Percentiles rank a stretch among this genome's conserved stretches.
These are phyloP conservation scores for Rostrohypoxylon terebratum DNA, from an alignment of 495 filamentous ascomycete genomes.

Conservation along the genomic window DNA sequence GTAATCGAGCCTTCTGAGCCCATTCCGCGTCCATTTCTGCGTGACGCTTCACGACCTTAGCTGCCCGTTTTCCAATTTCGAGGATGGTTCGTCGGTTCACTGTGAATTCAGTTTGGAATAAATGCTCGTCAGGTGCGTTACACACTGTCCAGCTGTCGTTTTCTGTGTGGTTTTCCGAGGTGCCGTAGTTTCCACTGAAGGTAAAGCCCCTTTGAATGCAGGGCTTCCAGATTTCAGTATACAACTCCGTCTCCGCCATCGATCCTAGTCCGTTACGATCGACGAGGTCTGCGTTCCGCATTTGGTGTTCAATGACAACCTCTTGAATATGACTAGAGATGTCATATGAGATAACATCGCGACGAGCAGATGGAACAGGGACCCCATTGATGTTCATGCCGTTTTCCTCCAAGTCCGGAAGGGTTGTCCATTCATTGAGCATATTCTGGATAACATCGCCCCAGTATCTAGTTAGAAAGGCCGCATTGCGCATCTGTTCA, in stretches of 20 bases:
- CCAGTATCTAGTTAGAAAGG: conserved; percentile 50
- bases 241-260: conserved; percentile 36
- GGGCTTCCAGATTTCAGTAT: conserved; percentile 47
- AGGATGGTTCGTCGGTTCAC: conserved; percentile 45
- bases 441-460: conserved; percentile 44
- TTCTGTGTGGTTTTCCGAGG: neutral
- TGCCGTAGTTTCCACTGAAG: neutral
- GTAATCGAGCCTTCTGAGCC: conserved; percentile 18
- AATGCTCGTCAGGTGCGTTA: conserved; percentile 44
- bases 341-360: conserved; percentile 49
- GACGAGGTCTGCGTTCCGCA: conserved; percentile 45
- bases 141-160: conserved; percentile 32
- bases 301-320: conserved; percentile 51
- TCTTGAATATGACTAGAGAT: conserved; percentile 45
- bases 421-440: conserved; percentile 46
- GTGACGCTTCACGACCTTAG: conserved; percentile 40
- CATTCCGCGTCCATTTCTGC: conserved; percentile 36
- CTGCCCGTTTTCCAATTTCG: conserved; percentile 51
- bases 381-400: conserved; percentile 7
- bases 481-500: conserved; percentile 55
- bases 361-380: conserved; percentile 30
- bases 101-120: conserved; percentile 54
- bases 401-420: conserved; percentile 38
- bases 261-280: conserved; percentile 50
- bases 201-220: conserved; percentile 32